Conservation (phyloP, 148 eudicot genomes). For the Rhododendron ovatum region DNA sequence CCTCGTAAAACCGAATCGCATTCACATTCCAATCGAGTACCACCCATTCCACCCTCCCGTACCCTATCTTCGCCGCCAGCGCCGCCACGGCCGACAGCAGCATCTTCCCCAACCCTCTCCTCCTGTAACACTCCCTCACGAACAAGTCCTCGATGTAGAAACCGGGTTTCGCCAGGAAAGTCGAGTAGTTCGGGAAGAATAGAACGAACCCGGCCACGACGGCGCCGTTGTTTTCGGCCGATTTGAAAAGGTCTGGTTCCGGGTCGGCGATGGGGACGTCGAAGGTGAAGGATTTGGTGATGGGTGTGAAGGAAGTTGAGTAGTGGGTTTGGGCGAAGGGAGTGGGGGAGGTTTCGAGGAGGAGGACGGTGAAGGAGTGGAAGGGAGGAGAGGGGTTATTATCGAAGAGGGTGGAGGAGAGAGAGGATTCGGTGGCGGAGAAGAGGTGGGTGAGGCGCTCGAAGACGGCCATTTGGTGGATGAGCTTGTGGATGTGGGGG, state of each 20-base stretch:
- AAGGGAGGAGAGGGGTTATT: slow-evolving; percentile 44
- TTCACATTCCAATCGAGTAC: slow-evolving; percentile 86
- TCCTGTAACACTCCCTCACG: slow-evolving; percentile 73
- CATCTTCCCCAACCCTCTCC: slow-evolving; percentile 63
- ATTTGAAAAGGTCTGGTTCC: slow-evolving; percentile 23
- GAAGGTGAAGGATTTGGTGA: slow-evolving; percentile 34
- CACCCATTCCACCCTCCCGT: slow-evolving; percentile 79
- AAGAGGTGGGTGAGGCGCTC: slow-evolving; percentile 64
- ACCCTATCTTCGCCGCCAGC: slow-evolving; percentile 66
- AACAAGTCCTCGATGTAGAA: slow-evolving; percentile 71
- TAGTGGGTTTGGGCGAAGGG: slow-evolving; percentile 36
- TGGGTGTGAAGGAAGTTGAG: slow-evolving; percentile 35
- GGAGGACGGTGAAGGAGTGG: slow-evolving; percentile 71
- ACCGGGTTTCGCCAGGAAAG: slow-evolving; percentile 77
- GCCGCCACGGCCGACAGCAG: slow-evolving; percentile 64
- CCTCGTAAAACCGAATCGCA: slow-evolving; percentile 69
- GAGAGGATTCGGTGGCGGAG: slow-evolving; percentile 55
- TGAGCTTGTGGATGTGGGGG: slow-evolving; percentile 70
- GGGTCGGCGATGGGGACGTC: slow-evolving; percentile 37
- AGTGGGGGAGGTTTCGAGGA: slow-evolving; percentile 56
- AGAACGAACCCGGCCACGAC: slow-evolving; percentile 58
- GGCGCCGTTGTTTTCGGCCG: slow-evolving; percentile 22
- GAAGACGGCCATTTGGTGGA: slow-evolving; percentile 78
- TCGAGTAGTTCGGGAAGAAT: slow-evolving; percentile 75
- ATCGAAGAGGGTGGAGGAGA: slow-evolving; percentile 63